phyloP scores from a whole-genome alignment of 345 rosid species.

The Nephelium lappaceum region DNA sequence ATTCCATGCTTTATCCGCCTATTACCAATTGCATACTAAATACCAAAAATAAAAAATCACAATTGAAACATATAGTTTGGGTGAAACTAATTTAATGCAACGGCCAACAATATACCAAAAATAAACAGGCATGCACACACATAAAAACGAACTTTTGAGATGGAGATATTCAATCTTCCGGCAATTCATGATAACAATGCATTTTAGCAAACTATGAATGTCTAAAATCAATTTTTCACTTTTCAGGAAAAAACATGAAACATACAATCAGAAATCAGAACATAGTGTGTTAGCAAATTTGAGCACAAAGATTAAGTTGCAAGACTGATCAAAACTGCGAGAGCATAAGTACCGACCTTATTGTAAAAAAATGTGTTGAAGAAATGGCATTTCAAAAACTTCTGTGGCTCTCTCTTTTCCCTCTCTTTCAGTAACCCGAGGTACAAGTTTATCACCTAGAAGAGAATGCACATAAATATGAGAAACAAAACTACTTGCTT shows the following conservation, averaged over 20 bases:
- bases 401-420: constrained; percentile 84
- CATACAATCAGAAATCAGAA: background rate
- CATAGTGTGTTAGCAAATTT: background rate
- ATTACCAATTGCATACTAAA: constrained; percentile 1
- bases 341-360: constrained; percentile 54
- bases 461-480: constrained; percentile 23
- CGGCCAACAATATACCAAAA: background rate
- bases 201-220: background rate
- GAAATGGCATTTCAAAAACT: constrained; percentile 91
- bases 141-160: background rate
- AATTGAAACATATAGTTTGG: background rate
- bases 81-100: background rate
- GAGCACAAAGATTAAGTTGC: background rate
- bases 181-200: background rate
- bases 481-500: constrained; percentile 18
- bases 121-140: background rate
- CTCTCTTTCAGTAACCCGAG: constrained; percentile 91
- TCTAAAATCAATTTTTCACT: background rate
- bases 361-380: constrained; percentile 93
- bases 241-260: background rate
- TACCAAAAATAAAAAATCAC: background rate
- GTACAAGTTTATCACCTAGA: constrained; percentile 85
- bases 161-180: background rate
- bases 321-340: background rate
- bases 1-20: background rate